Percentiles rank a stretch among this genome's conserved stretches.
These are phyloP conservation scores for Ramaria rubella DNA, from an alignment of 768 basidiomycete genomes.

Conservation along the genomic window DNA sequence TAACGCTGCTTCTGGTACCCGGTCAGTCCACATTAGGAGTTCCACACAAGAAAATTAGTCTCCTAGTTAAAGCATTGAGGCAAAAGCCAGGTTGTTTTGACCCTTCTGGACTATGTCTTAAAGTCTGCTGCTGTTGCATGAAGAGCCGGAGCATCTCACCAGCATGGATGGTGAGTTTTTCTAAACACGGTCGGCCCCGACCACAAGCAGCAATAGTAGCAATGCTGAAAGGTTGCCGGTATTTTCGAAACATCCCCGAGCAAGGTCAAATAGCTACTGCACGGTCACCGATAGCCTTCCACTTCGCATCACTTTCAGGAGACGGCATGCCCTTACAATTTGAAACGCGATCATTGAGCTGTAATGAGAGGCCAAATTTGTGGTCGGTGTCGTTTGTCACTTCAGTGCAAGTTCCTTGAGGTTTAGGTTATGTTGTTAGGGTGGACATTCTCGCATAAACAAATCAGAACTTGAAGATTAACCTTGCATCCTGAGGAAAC, in stretches of 20 bases:
- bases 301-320: conserved; percentile 72
- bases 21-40: conserved; percentile 74
- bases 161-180: conserved; percentile 57
- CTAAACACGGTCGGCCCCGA: conserved; percentile 73
- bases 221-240: conserved; percentile 86
- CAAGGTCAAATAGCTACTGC: conserved; percentile 87
- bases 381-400: conserved; percentile 92
- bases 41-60: conserved; percentile 76
- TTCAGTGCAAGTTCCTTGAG: conserved; percentile 89
- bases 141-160: conserved; percentile 37
- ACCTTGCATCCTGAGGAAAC: conserved; percentile 92
- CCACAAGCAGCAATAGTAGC: conserved; percentile 73
- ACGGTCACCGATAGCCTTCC: conserved; percentile 92
- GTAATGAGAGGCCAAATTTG: conserved; percentile 89
- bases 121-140: conserved; percentile 2
- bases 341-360: conserved; percentile 82
- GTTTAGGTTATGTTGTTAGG: conserved; percentile 54
- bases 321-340: conserved; percentile 70
- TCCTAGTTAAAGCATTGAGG: conserved; percentile 75
- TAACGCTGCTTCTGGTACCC: conserved; percentile 86
- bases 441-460: too few species aligned
- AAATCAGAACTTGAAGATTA: too few species aligned
- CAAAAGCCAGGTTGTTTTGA: conserved; percentile 93
- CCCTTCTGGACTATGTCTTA: conserved; percentile 59
- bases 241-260: conserved; percentile 80